Base-by-base conservation (phyloP, 2,329 filamentous ascomycete species). In the Talaromyces sp. region DNA sequence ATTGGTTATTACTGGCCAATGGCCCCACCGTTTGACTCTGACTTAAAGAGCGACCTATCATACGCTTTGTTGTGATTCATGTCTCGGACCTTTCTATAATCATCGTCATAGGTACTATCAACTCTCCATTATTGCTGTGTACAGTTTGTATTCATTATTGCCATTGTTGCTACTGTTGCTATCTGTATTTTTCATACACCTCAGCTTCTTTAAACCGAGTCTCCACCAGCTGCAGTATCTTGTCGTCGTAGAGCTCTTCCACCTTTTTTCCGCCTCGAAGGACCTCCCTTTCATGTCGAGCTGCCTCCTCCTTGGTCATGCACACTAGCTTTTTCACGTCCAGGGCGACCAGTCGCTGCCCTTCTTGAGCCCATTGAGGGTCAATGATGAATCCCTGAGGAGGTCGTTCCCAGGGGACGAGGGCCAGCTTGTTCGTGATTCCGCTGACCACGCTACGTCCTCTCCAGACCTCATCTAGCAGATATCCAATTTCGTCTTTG, bases 271-370 rank as follows among this genome's bases (percentile, higher is more conserved):
- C 83, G 0, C 85, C 89, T 67, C 85, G 87, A 51, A 98, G 78
- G 1, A 98, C 82, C 69, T 91, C 81, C 72, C 87, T 89, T 71
- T 96, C 90, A 74, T 99, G 95, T 61, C 84, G 82, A 17, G 82
- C 77, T 3, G 89, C 90, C 75, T 97, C 93, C 63, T 97, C 93
- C 73, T 93, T 96, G 0, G 93, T 97, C 90, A 97, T 91, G 68
- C 89, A 90, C 0, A 96, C 92, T 62, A 97, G 71, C 52, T 96
- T 88, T 29, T 83, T 81, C 67, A 93, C 75, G 32, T 81, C 75
- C 4, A 98, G 67, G 2, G 81, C 83, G n/a, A 90, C 87, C 52
- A 83, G 86, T 70, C 90, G 96, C 73, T 98, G 93, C 24, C 87
- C 86, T n/a, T 87, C 71, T 54, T 74, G 68, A 55, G 74, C 82